Evolutionary conservation across 2,329 filamentous ascomycete species (phyloP).

Genomic region (Aspergillus ruber): DNA sequence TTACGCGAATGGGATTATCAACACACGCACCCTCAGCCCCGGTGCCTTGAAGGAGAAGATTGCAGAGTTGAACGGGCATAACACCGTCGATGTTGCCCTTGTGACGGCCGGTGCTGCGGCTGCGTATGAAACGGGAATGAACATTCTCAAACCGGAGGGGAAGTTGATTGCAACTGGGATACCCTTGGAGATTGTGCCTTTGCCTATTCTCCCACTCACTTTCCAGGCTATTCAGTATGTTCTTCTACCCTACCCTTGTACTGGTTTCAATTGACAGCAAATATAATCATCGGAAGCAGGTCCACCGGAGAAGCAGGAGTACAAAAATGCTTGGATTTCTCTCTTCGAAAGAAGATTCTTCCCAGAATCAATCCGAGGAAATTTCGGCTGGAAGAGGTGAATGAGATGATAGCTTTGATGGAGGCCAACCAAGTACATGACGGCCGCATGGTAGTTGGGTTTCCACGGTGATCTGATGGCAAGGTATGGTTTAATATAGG

Average conservation of each 20-base stretch:
- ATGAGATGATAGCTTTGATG: slow-evolving; percentile 13
- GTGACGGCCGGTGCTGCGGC: slow-evolving; percentile 5
- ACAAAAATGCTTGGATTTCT: slow-evolving; percentile 6
- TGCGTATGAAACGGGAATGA: slow-evolving; percentile 7
- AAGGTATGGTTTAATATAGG: too few species aligned
- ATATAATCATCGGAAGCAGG: slow-evolving; percentile 7
- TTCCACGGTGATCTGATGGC: background rate
- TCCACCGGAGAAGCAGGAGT: slow-evolving; percentile 1
- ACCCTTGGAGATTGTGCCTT: background rate
- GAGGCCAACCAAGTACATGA: slow-evolving; percentile 7
- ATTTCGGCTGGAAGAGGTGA: slow-evolving; percentile 9
- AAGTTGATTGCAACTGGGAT: slow-evolving; percentile 7
- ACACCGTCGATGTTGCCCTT: slow-evolving; percentile 6
- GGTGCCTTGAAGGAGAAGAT: background rate
- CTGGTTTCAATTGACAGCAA: background rate
- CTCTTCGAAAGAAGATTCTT: slow-evolving; percentile 4
- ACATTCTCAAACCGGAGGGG: slow-evolving; percentile 3
- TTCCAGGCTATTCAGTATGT: slow-evolving; percentile 3
- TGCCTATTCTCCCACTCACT: background rate
- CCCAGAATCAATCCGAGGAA: slow-evolving; percentile 6
- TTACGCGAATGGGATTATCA: slow-evolving; percentile 4
- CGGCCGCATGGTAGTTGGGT: slow-evolving; percentile 8
- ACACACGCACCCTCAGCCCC: background rate
- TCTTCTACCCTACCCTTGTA: background rate
- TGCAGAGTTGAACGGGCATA: background rate